A percentile compares a stretch with the other conserved stretches of the same genome.
phyloP scores from a whole-genome alignment of 768 basidiomycete species.

The Tylopilus balloui region DNA sequence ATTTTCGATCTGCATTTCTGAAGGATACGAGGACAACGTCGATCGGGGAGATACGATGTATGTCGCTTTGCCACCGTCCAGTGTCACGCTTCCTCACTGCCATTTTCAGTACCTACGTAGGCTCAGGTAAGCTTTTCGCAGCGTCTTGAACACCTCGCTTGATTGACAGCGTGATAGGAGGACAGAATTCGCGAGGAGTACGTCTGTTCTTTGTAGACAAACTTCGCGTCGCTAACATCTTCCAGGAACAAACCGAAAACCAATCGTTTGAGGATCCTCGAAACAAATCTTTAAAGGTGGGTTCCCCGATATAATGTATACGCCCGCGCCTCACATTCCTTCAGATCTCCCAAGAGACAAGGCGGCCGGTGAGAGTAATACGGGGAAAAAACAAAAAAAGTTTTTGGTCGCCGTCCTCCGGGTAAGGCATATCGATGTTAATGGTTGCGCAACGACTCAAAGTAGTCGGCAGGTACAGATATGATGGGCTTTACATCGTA shows the following conservation, averaged over 20 bases:
- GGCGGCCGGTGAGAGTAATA: conserved; percentile 36
- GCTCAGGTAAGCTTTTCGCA: conserved; percentile 21
- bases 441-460: neutral
- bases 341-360: conserved; percentile 29
- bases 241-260: conserved; percentile 19
- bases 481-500: conserved; percentile 32
- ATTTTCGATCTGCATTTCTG: conserved; percentile 40
- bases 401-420: conserved; percentile 18
- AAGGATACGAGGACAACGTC: conserved; percentile 40
- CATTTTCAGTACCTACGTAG: conserved; percentile 31
- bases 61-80: conserved; percentile 5
- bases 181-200: conserved; percentile 20
- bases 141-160: neutral
- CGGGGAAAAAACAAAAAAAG: conserved; percentile 26
- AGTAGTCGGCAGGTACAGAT: conserved; percentile 23
- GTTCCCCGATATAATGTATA: neutral
- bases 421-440: conserved; percentile 15
- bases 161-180: conserved; percentile 13
- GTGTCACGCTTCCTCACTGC: neutral
- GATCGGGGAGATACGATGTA: conserved; percentile 38
- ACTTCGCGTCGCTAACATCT: neutral
- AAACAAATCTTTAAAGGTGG: conserved; percentile 22
- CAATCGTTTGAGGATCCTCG: conserved; percentile 22
- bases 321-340: neutral
- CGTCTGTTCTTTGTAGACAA: neutral